Evolutionary conservation across 106 monocot species (phyloP).

Genomic region (Dioscorea dumetorum): DNA sequence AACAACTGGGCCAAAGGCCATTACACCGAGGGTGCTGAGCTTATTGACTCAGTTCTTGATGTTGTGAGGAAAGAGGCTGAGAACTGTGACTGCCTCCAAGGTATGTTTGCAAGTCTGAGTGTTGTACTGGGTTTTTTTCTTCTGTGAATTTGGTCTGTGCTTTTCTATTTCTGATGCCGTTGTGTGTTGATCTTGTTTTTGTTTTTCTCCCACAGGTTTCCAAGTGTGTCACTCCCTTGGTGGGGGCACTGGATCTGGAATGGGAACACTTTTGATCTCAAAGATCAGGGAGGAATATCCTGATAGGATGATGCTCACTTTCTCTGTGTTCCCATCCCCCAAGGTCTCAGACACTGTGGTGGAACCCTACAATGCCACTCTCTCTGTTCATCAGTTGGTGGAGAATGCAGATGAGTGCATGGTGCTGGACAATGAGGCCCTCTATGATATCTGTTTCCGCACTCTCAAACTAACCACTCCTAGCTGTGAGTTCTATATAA

Average conservation of each 20-base stretch:
- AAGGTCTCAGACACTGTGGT: conserved; percentile 20
- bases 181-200: neutral
- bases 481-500: conserved; percentile 6
- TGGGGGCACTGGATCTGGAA: conserved; percentile 16
- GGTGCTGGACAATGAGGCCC: conserved; percentile 17
- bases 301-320: conserved; percentile 17
- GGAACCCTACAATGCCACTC: conserved; percentile 17
- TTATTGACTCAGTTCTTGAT: conserved; percentile 15
- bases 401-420: conserved; percentile 21
- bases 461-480: conserved; percentile 18
- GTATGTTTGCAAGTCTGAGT: neutral
- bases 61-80: conserved; percentile 17
- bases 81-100: conserved; percentile 19
- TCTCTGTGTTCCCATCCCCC: conserved; percentile 15
- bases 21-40: conserved; percentile 14
- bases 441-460: conserved; percentile 18
- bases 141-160: neutral
- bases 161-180: neutral
- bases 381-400: conserved; percentile 15
- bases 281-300: conserved; percentile 22
- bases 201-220: neutral
- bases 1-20: conserved; percentile 20
- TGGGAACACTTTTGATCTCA: conserved; percentile 15
- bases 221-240: conserved; percentile 18
- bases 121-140: neutral